Evolutionary conservation across 2,329 filamentous ascomycete species (phyloP).

Genomic region (Graphiopsis chlorocephala): DNA sequence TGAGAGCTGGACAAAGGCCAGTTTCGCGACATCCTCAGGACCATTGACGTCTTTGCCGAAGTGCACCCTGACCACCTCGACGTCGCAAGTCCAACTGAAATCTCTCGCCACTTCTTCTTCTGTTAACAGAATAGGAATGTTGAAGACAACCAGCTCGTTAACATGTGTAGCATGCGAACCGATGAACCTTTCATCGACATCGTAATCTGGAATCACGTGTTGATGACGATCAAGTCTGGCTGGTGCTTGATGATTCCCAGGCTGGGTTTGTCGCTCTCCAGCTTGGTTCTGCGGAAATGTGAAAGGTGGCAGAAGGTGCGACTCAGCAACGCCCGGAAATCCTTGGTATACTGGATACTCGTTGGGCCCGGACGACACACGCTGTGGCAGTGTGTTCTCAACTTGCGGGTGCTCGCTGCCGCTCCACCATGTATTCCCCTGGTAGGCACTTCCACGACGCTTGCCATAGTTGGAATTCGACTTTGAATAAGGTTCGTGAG

Average conservation of each 20-base stretch:
- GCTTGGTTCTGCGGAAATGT: neutral
- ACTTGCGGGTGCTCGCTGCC: constrained; percentile 1
- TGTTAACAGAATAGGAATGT: neutral
- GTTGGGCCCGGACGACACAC: constrained; percentile 14
- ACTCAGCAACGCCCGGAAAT: neutral
- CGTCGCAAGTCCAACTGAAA: neutral
- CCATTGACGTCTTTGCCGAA: neutral
- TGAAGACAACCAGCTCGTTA: constrained; percentile 17
- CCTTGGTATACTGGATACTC: neutral
- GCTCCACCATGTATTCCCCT: constrained; percentile 11
- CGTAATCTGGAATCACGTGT: neutral
- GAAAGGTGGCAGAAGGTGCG: neutral
- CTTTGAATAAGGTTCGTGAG: neutral
- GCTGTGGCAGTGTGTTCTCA: constrained; percentile 11
- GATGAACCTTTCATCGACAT: constrained; percentile 15
- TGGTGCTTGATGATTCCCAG: neutral
- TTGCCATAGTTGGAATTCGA: neutral
- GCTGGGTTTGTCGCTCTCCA: neutral
- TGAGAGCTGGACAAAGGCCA: constrained; percentile 1
- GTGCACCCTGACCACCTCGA: neutral
- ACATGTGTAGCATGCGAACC: constrained; percentile 18
- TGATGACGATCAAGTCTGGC: neutral
- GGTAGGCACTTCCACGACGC: constrained; percentile 6
- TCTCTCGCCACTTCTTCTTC: neutral
- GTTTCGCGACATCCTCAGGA: neutral